Conservation (phyloP, 495 filamentous ascomycete species). For the Cercophora samala region DNA sequence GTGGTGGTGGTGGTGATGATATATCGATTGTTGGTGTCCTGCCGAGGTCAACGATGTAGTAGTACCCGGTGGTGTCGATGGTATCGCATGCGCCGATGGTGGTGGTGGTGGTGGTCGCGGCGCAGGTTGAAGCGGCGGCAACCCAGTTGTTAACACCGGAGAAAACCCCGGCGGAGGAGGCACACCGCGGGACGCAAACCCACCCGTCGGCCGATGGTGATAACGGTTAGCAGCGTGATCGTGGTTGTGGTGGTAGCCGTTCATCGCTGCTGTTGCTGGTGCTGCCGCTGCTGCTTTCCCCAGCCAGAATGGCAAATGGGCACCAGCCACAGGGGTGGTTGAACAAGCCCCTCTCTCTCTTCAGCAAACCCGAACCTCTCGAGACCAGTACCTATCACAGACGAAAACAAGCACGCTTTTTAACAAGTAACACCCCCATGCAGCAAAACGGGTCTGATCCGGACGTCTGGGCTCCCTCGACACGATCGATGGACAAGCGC, state of each 20-base stretch:
- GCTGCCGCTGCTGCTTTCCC: no score
- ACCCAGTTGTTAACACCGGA: not conserved
- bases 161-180: not conserved
- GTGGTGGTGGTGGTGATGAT: not conserved
- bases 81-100: not conserved
- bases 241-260: not conserved
- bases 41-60: not conserved
- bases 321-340: not conserved
- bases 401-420: not conserved
- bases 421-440: not conserved
- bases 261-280: not conserved
- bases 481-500: not conserved
- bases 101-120: not conserved
- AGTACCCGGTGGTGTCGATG: not conserved
- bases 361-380: not conserved
- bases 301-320: not conserved
- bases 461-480: not conserved
- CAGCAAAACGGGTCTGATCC: constrained; percentile 1
- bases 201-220: not conserved
- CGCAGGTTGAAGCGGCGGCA: not conserved
- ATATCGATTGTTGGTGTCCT: no score
- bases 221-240: not conserved
- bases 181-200: not conserved
- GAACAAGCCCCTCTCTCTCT: not conserved
- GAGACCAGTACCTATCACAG: not conserved